These are phyloP conservation scores for Plasmopara halstedii DNA, from an alignment of 352 stramenopile genomes.

Conservation along the genomic window DNA sequence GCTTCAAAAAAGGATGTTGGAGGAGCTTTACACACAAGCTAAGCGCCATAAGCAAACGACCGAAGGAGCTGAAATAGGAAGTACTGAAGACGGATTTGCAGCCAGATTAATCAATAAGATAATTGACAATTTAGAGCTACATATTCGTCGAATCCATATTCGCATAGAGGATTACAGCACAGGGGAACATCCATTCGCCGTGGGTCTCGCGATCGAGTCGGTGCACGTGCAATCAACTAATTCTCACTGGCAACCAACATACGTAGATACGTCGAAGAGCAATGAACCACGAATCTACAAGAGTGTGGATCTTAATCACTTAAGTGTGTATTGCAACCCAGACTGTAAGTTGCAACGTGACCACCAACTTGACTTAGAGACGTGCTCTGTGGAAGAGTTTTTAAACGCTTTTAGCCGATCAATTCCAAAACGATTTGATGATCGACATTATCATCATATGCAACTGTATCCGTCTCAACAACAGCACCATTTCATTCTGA, in stretches of 20 bases:
- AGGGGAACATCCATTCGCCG: slow-evolving; percentile 73
- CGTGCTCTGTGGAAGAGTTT: slow-evolving; percentile 72
- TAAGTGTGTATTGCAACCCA: slow-evolving; percentile 82
- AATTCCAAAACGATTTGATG: slow-evolving; percentile 81
- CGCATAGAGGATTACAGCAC: slow-evolving; percentile 69
- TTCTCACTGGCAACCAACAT: slow-evolving; percentile 80
- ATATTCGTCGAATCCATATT: slow-evolving; percentile 81
- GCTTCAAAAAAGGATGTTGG: slow-evolving; percentile 79
- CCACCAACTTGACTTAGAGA: slow-evolving; percentile 49
- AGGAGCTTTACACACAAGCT: slow-evolving; percentile 67
- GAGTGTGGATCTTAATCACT: slow-evolving; percentile 81
- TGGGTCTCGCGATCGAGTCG: slow-evolving; percentile 79
- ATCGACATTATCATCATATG: slow-evolving; percentile 47
- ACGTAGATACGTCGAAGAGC: slow-evolving; percentile 68
- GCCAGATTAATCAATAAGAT: slow-evolving; percentile 83
- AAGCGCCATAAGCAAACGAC: slow-evolving; percentile 49
- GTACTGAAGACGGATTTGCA: slow-evolving; percentile 56
- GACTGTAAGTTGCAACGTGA: slow-evolving; percentile 62
- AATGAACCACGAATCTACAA: slow-evolving; percentile 86
- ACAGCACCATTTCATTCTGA: slow-evolving; percentile 81
- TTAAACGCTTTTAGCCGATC: slow-evolving; percentile 62
- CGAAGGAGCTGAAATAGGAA: slow-evolving; percentile 1
- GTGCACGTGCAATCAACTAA: slow-evolving; percentile 84
- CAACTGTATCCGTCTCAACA: slow-evolving; percentile 67
- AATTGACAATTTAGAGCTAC: slow-evolving; percentile 85